These are phyloP conservation scores for Colletotrichum trifolii DNA, from an alignment of 2,329 filamentous ascomycete genomes.

Conservation along the genomic window DNA sequence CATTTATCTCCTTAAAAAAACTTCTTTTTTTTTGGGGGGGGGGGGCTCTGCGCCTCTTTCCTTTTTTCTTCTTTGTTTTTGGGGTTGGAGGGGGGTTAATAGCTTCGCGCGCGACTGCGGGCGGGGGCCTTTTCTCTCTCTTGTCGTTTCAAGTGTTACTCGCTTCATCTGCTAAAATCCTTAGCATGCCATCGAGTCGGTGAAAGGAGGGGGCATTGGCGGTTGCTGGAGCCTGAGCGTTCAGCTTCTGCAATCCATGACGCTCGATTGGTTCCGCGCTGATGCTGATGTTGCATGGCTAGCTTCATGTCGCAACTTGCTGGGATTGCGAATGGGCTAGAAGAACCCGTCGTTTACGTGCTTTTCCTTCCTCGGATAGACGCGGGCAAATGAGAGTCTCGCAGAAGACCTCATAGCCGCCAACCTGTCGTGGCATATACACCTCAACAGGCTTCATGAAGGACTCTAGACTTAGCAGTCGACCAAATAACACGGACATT, in stretches of 20 bases:
- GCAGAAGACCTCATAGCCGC: neutral
- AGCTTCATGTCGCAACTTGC: constrained; percentile 14
- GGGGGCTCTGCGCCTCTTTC: too few relatives aligned
- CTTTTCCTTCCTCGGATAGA: constrained; percentile 24
- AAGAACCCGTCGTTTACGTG: neutral
- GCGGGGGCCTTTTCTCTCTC: neutral
- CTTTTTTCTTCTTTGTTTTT: too few relatives aligned
- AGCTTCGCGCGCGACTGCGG: too few relatives aligned
- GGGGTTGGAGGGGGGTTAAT: too few relatives aligned
- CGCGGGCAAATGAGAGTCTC: neutral
- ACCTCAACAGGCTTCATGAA: neutral
- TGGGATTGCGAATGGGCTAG: constrained; percentile 11
- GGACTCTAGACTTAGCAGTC: constrained; percentile 11
- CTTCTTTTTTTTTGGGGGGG: too few relatives aligned
- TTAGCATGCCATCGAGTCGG: constrained; percentile 1
- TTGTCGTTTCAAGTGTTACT: constrained; percentile 29
- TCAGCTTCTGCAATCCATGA: constrained; percentile 1
- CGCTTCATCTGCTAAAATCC: constrained; percentile 7
- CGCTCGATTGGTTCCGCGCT: constrained; percentile 11
- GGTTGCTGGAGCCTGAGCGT: constrained; percentile 3
- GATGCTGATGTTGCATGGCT: constrained; percentile 19
- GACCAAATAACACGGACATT: constrained; percentile 1
- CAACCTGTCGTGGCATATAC: neutral
- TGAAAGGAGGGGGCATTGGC: neutral
- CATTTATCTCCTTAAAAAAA: too few relatives aligned